Evolutionary conservation across 305 asterid genomes (phyloP).

Genomic region (Fraxinus platypoda): DNA sequence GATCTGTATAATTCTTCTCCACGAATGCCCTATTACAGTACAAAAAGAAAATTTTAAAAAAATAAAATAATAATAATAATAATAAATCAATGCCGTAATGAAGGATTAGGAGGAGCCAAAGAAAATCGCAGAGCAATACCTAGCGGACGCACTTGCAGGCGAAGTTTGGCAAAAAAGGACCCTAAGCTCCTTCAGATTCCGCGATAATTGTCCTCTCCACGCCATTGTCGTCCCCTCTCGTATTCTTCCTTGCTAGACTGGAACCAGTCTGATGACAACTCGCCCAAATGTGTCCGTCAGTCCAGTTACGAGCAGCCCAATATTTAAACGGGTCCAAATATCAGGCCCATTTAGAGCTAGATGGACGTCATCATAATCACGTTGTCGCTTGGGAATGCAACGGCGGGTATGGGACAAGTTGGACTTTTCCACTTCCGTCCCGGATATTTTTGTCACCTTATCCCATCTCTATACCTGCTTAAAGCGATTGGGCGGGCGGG

Average conservation of each 20-base stretch:
- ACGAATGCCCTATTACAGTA: slow-evolving; percentile 29
- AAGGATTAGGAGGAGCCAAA: neutral
- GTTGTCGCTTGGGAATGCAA: no score
- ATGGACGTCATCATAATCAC: no score
- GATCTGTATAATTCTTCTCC: slow-evolving; percentile 47
- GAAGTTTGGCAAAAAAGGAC: slow-evolving; percentile 42
- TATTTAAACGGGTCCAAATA: no score
- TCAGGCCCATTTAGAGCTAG: no score
- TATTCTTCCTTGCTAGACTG: neutral
- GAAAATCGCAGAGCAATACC: slow-evolving; percentile 7
- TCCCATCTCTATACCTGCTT: no score
- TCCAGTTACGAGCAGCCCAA: no score
- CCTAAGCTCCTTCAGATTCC: slow-evolving; percentile 47
- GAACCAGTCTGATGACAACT: neutral
- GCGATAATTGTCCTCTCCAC: slow-evolving; percentile 41
- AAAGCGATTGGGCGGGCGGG: no score
- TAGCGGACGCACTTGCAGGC: slow-evolving; percentile 37
- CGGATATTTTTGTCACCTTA: no score
- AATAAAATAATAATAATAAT: no score
- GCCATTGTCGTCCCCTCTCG: slow-evolving; percentile 26
- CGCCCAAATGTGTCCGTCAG: no score
- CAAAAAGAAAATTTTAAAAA: neutral
- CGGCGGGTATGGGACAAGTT: no score
- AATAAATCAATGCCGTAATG: neutral
- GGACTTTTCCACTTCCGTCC: no score